These are phyloP conservation scores for Akebia trifoliata DNA, from an alignment of 164 flowering plant species.

Conservation along the genomic window DNA sequence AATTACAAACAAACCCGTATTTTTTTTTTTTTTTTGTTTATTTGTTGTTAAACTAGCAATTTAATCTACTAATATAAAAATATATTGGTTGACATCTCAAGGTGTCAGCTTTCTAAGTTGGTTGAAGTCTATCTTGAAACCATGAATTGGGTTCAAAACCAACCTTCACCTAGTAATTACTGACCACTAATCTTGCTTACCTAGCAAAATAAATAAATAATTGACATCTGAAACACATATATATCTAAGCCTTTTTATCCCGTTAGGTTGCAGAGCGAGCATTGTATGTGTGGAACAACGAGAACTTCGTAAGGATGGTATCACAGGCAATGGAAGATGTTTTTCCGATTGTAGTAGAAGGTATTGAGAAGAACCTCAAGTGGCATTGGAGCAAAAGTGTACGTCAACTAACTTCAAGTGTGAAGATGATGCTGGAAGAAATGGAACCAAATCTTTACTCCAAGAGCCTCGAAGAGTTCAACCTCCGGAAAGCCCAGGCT, in stretches of 20 bases:
- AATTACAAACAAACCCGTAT: too few species aligned
- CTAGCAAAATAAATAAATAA: too few species aligned
- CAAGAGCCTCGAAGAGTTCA: constrained; percentile 31
- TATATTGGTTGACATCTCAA: too few species aligned
- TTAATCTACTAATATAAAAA: too few species aligned
- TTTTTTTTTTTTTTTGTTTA: too few species aligned
- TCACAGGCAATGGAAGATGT: constrained; percentile 35
- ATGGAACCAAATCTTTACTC: constrained; percentile 48
- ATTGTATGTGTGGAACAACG: constrained; percentile 69
- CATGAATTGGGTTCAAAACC: too few species aligned
- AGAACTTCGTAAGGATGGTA: constrained; percentile 59
- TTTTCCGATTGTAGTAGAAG: constrained; percentile 48
- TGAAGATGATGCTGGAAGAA: constrained; percentile 55
- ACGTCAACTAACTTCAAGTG: constrained; percentile 46
- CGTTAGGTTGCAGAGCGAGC: constrained; percentile 78
- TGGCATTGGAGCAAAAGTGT: constrained; percentile 68
- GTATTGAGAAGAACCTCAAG: constrained; percentile 61
- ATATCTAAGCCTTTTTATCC: neutral
- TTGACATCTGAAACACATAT: neutral
- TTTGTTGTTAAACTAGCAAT: too few species aligned
- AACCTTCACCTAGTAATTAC: too few species aligned
- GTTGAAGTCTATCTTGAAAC: too few species aligned
- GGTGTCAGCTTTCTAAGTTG: too few species aligned
- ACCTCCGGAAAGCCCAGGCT: constrained; percentile 22
- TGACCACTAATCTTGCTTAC: too few species aligned